Percentiles rank a stretch among this genome's conserved stretches.
Conservation (phyloP, 2,329 filamentous ascomycete species). For the Endothia cerciana region DNA sequence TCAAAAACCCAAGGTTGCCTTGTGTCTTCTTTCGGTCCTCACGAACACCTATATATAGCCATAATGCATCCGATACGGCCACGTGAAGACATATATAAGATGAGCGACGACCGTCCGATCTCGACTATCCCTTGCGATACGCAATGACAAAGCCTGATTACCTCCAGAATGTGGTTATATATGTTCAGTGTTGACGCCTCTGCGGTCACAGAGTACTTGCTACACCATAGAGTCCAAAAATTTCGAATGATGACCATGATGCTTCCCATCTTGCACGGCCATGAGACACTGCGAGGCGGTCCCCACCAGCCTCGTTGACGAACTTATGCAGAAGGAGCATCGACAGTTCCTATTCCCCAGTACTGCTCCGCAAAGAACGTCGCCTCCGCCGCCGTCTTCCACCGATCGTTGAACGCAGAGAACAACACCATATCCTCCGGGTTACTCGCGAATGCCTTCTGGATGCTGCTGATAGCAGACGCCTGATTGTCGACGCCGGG, state of each 20-base stretch:
- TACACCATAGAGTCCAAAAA: not conserved
- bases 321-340: constrained; percentile 28
- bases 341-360: constrained; percentile 64
- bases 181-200: not conserved
- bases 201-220: not conserved
- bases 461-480: constrained; percentile 67
- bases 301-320: not conserved
- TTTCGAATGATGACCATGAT: not conserved
- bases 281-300: not conserved
- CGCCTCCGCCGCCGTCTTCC: constrained; percentile 68
- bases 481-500: constrained; percentile 70
- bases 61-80: not conserved
- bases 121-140: not conserved
- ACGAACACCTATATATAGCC: not conserved
- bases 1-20: not conserved
- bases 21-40: not conserved
- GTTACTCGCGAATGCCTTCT: constrained; percentile 56
- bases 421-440: constrained; percentile 68
- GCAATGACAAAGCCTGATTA: not conserved
- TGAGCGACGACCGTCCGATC: not conserved
- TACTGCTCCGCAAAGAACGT: constrained; percentile 75
- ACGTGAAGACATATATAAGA: not conserved
- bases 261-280: not conserved
- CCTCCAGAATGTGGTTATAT: not conserved
- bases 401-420: constrained; percentile 77